phyloP scores from a whole-genome alignment of 257 asterid species.

The Solanum corneliomulleri region DNA sequence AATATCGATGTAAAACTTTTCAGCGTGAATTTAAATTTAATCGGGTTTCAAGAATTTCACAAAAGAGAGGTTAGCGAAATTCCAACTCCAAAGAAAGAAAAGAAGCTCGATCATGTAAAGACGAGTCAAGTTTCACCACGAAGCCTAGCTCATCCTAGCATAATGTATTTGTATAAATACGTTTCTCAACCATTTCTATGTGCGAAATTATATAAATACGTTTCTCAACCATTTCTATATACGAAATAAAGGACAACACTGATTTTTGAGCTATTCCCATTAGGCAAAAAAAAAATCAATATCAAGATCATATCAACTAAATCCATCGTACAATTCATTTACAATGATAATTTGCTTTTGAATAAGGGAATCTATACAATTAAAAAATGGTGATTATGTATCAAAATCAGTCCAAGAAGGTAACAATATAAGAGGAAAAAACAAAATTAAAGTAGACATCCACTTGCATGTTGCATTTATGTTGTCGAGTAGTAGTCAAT shows the following conservation, averaged over 20 bases:
- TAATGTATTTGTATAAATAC: no score
- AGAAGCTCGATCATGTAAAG: background rate
- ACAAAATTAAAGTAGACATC: background rate
- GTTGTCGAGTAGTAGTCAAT: background rate
- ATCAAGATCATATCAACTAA: background rate
- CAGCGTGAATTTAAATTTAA: no score
- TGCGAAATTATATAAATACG: background rate
- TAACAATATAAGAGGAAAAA: background rate
- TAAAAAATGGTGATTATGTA: background rate
- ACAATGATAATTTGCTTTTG: background rate
- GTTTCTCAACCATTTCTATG: background rate
- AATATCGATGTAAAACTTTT: background rate
- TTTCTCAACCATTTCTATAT: background rate
- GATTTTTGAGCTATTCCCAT: background rate
- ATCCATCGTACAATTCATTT: background rate
- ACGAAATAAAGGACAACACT: background rate
- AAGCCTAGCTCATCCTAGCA: background rate
- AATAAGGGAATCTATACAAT: background rate
- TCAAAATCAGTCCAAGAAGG: background rate
- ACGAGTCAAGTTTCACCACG: background rate
- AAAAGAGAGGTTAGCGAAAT: no score
- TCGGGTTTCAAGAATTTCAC: background rate
- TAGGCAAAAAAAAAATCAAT: no score
- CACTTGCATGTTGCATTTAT: background rate
- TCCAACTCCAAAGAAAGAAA: no score